Percentiles rank a stretch among this genome's conserved stretches.
Conservation (phyloP, 768 basidiomycete species). For the Termitomyces titanicus region DNA sequence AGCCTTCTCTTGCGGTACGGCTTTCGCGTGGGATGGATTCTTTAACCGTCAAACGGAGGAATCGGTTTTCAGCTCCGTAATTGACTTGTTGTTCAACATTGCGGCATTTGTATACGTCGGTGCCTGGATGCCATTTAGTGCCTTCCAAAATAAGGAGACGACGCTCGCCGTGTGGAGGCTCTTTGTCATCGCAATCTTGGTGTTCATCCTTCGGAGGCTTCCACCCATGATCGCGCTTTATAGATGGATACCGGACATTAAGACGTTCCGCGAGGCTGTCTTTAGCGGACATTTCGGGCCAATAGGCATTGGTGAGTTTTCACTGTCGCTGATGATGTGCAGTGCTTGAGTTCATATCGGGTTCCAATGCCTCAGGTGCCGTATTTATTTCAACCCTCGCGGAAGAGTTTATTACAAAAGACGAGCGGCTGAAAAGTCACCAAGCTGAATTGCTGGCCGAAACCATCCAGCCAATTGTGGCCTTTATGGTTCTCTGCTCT, state of each 20-base stretch:
- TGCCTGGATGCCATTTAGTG: conserved; percentile 93
- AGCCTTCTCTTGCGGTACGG: conserved; percentile 91
- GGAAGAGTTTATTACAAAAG: conserved; percentile 48
- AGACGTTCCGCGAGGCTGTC: conserved; percentile 88
- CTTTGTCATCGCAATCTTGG: conserved; percentile 74
- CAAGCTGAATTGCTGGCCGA: conserved; percentile 66
- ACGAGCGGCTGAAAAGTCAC: conserved; percentile 39
- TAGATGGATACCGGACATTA: conserved; percentile 93
- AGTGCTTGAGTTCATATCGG: neutral
- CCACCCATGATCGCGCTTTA: conserved; percentile 84
- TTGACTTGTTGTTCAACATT: conserved; percentile 93
- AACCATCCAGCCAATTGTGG: conserved; percentile 88
- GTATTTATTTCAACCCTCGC: conserved; percentile 92
- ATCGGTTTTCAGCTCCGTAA: conserved; percentile 91
- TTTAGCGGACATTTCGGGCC: conserved; percentile 97
- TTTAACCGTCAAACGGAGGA: conserved; percentile 94
- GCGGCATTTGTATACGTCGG: conserved; percentile 96
- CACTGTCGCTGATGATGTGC: neutral
- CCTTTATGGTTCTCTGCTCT: conserved; percentile 92
- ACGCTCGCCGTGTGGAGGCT: conserved; percentile 83
- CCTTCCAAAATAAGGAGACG: conserved; percentile 62
- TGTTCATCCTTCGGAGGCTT: conserved; percentile 80
- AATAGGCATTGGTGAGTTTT: conserved; percentile 63
- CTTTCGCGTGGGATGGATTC: conserved; percentile 96
- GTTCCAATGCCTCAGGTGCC: conserved; percentile 51